Evolutionary conservation across 768 basidiomycete genomes (phyloP).

Genomic region (Leucogyrophana mollusca): DNA sequence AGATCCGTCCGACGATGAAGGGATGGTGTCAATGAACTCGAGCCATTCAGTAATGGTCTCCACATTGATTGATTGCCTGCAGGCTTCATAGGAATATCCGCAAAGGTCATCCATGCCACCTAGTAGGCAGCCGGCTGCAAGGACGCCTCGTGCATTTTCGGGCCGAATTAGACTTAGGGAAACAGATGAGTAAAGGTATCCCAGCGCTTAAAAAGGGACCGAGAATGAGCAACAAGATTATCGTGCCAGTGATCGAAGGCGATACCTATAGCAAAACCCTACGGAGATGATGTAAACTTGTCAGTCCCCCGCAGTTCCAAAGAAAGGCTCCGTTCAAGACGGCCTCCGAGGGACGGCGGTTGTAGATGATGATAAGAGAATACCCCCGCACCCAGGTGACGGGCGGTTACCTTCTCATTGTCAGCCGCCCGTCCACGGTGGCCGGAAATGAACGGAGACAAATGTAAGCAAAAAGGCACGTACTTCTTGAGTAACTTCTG

Average conservation of each 20-base stretch:
- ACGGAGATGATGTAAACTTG: conserved; percentile 18
- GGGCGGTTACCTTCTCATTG: conserved; percentile 14
- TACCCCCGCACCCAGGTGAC: conserved; percentile 15
- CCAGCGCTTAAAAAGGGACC: conserved; percentile 52
- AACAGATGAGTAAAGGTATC: conserved; percentile 76
- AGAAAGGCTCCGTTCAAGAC: conserved; percentile 16
- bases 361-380: conserved; percentile 10
- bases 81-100: conserved; percentile 74
- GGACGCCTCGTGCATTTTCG: conserved; percentile 80
- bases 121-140: conserved; percentile 81
- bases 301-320: conserved; percentile 6
- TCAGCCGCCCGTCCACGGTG: conserved; percentile 22
- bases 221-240: conserved; percentile 18
- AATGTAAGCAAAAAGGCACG: conserved; percentile 26
- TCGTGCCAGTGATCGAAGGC: conserved; percentile 7
- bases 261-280: conserved; percentile 78
- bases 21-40: conserved; percentile 64
- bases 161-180: conserved; percentile 68
- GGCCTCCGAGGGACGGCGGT: conserved; percentile 18
- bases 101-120: conserved; percentile 88
- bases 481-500: conserved; percentile 84
- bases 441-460: conserved; percentile 29
- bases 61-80: conserved; percentile 71
- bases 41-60: conserved; percentile 79
- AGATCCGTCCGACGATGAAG: conserved; percentile 47